A percentile compares a stretch with the other conserved stretches of the same genome.
phyloP scores from a whole-genome alignment of 306 rosid genomes.

The Aeschynomene evenia region DNA sequence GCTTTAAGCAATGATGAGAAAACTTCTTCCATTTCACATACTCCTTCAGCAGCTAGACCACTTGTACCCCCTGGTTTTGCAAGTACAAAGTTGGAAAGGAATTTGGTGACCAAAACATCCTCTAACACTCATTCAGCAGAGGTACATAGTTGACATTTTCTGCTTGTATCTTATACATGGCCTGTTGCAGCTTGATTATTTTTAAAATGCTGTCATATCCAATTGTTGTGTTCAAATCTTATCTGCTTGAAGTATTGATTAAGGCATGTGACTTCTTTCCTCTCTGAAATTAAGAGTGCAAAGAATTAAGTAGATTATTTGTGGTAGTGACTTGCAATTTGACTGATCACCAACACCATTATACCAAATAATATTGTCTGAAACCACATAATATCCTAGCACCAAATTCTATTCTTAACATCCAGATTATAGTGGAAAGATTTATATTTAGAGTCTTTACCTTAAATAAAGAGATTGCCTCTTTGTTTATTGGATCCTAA shows the following conservation, averaged over 20 bases:
- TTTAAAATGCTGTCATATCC: neutral
- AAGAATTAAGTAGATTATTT: constrained; percentile 15
- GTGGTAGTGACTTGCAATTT: constrained; percentile 15
- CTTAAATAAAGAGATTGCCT: neutral
- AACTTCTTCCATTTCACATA: constrained; percentile 48
- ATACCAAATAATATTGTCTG: neutral
- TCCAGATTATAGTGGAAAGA: constrained; percentile 1
- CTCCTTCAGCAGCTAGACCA: constrained; percentile 73
- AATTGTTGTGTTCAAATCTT: constrained; percentile 4
- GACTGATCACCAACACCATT: neutral
- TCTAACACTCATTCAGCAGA: constrained; percentile 41
- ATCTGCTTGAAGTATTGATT: neutral
- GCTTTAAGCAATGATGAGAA: constrained; percentile 61
- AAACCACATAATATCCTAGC: constrained; percentile 3
- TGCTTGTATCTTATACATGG: neutral
- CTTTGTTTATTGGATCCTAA: constrained; percentile 19
- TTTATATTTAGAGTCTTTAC: constrained; percentile 16
- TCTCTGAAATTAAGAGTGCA: constrained; percentile 9
- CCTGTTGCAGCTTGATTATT: neutral
- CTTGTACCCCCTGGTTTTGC: constrained; percentile 95
- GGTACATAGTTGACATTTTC: constrained; percentile 47
- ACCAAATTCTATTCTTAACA: constrained; percentile 9
- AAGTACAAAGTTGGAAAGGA: constrained; percentile 56
- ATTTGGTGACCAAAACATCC: constrained; percentile 47
- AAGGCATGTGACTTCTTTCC: constrained; percentile 6